Conservation (phyloP, 768 basidiomycete genomes). For the Phlegmacium glaucopus region DNA sequence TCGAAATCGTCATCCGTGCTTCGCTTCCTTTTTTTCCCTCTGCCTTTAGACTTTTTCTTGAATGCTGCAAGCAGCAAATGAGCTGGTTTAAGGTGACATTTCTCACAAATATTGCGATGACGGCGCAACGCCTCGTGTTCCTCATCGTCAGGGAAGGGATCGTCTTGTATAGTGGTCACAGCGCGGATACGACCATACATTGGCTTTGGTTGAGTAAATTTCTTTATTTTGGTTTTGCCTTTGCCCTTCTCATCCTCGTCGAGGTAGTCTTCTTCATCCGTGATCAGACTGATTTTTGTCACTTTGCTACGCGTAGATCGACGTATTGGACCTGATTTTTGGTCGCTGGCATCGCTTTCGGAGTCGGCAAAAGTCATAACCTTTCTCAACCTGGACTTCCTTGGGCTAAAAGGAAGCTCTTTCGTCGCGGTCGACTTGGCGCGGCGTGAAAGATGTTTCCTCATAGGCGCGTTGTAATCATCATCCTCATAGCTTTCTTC, state of each 20-base stretch:
- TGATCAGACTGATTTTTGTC: constrained; percentile 33
- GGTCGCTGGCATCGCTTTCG: constrained; percentile 26
- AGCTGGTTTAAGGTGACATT: constrained; percentile 59
- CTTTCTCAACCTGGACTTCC: constrained; percentile 47
- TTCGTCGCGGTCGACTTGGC: constrained; percentile 13
- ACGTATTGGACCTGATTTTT: constrained; percentile 18
- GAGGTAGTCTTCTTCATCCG: constrained; percentile 18
- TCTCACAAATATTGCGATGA: constrained; percentile 70
- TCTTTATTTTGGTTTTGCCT: constrained; percentile 19
- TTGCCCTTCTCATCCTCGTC: constrained; percentile 11
- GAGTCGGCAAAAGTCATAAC: constrained; percentile 33
- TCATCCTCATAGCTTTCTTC: constrained; percentile 19
- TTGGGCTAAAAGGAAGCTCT: constrained; percentile 64
- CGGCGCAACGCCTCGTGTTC: constrained; percentile 50
- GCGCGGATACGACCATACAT: constrained; percentile 45
- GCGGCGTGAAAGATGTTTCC: constrained; percentile 8
- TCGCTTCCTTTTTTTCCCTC: constrained; percentile 36
- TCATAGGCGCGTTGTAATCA: constrained; percentile 3
- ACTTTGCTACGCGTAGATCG: constrained; percentile 49
- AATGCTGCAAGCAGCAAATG: constrained; percentile 45
- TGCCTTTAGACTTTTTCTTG: constrained; percentile 37
- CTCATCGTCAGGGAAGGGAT: constrained; percentile 49
- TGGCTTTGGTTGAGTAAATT: constrained; percentile 14
- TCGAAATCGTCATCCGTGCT: constrained; percentile 48
- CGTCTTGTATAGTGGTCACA: constrained; percentile 40